Evolutionary conservation across 106 monocot species (phyloP).

Genomic region (Ottelia alismoides): DNA sequence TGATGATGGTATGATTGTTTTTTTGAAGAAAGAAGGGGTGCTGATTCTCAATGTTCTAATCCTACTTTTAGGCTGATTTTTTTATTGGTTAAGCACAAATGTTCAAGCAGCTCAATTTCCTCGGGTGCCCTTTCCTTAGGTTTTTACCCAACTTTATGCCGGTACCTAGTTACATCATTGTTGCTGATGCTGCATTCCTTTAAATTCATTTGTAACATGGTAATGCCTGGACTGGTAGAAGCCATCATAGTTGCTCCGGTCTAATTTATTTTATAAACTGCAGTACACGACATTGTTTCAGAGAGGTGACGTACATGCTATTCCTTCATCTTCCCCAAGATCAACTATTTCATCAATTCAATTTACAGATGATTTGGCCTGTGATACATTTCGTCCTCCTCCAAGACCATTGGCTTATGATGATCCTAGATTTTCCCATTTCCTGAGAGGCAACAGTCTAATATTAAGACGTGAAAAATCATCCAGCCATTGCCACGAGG

Average conservation of each 20-base stretch:
- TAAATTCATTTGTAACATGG: neutral
- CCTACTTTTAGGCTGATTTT: too few species aligned
- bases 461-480: slow-evolving; percentile 35
- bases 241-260: too few species aligned
- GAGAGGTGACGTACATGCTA: slow-evolving; percentile 24
- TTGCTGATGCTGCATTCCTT: neutral
- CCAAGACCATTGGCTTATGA: slow-evolving; percentile 78
- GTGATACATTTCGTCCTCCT: slow-evolving; percentile 50
- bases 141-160: too few species aligned
- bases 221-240: too few species aligned
- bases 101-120: too few species aligned
- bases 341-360: slow-evolving; percentile 11
- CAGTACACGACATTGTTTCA: slow-evolving; percentile 50
- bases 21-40: too few species aligned
- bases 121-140: too few species aligned
- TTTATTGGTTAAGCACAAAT: too few species aligned
- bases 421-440: slow-evolving; percentile 58
- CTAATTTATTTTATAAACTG: slow-evolving; percentile 3
- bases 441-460: slow-evolving; percentile 19
- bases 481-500: slow-evolving; percentile 46
- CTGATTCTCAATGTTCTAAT: too few species aligned
- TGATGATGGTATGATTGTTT: too few species aligned
- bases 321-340: slow-evolving; percentile 22
- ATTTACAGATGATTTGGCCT: slow-evolving; percentile 23
- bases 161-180: too few species aligned